Percentiles rank a stretch among this genome's conserved stretches.
Conservation (phyloP, 2,329 filamentous ascomycete genomes). For the Fusarium algeriense region DNA sequence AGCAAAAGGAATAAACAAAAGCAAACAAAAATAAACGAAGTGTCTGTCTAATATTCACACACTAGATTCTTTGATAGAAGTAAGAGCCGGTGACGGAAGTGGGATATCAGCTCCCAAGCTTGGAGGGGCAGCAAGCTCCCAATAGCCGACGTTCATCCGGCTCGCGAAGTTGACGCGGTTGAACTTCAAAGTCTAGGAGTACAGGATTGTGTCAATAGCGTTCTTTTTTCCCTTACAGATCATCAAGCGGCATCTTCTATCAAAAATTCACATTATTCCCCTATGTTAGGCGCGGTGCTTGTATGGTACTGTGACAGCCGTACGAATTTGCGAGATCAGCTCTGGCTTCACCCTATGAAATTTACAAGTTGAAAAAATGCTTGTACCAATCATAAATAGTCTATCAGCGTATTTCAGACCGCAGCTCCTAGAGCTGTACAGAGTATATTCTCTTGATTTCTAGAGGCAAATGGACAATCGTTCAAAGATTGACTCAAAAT, state of each 20-base stretch:
- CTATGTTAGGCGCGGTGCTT: not conserved
- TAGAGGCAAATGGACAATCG: not conserved
- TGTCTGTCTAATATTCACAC: not conserved
- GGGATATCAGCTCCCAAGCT: conserved; percentile 37
- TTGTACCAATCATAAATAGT: not conserved
- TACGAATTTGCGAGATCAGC: not conserved
- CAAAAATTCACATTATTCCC: not conserved
- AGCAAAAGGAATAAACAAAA: not conserved
- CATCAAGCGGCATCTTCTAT: not conserved
- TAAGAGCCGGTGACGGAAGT: conserved; percentile 27
- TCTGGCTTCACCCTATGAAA: not conserved
- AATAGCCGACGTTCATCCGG: conserved; percentile 44
- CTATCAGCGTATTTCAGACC: not conserved
- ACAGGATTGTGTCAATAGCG: not conserved
- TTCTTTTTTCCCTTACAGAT: not conserved
- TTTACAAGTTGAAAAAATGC: not conserved
- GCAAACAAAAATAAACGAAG: not conserved
- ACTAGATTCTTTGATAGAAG: conserved; percentile 23
- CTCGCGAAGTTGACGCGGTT: conserved; percentile 23
- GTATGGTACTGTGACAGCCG: not conserved
- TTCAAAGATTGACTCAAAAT: not conserved
- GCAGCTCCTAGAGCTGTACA: not conserved
- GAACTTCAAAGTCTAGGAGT: not conserved
- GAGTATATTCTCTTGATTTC: not conserved
- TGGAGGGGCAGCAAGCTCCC: conserved; percentile 45